These are phyloP conservation scores for Ophiocordyceps camponoti-floridani DNA, from an alignment of 2,329 filamentous ascomycete species.

Conservation along the genomic window DNA sequence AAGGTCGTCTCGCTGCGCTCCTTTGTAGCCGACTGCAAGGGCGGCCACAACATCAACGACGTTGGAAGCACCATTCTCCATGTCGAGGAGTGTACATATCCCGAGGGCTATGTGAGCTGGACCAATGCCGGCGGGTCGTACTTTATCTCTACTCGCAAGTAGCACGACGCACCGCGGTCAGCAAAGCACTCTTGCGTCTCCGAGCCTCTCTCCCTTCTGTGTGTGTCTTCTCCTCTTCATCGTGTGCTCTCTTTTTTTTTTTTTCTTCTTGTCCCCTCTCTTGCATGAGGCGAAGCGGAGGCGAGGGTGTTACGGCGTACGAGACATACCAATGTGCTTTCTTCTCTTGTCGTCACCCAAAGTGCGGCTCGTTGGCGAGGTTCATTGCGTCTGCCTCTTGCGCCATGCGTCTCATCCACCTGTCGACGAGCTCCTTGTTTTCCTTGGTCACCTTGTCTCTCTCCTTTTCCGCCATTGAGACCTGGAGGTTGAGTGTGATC, in stretches of 20 bases:
- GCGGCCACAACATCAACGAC: conserved; percentile 58
- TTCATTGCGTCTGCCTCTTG: conserved; percentile 85
- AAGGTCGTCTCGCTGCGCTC: conserved; percentile 83
- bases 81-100: conserved; percentile 45
- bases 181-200: conserved; percentile 1
- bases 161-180: conserved; percentile 10
- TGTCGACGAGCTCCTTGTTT: conserved; percentile 74
- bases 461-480: conserved; percentile 70
- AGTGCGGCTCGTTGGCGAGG: conserved; percentile 32
- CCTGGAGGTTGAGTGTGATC: conserved; percentile 68
- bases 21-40: conserved; percentile 69
- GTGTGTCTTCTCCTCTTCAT: too few species aligned
- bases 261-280: neutral
- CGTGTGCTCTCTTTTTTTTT: conserved; percentile 7
- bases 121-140: conserved; percentile 69
- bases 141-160: conserved; percentile 71
- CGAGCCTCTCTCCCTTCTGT: too few species aligned
- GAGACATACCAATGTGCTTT: conserved; percentile 12
- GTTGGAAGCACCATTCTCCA: conserved; percentile 68
- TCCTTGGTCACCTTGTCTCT: conserved; percentile 57
- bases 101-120: conserved; percentile 76
- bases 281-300: conserved; percentile 3
- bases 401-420: conserved; percentile 81
- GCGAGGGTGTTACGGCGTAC: conserved; percentile 8
- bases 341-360: conserved; percentile 4